Percentiles rank a stretch among this genome's conserved stretches.
Evolutionary conservation across 371 early-diverging fungal species (phyloP).

Genomic region (Mucor racemosus): DNA sequence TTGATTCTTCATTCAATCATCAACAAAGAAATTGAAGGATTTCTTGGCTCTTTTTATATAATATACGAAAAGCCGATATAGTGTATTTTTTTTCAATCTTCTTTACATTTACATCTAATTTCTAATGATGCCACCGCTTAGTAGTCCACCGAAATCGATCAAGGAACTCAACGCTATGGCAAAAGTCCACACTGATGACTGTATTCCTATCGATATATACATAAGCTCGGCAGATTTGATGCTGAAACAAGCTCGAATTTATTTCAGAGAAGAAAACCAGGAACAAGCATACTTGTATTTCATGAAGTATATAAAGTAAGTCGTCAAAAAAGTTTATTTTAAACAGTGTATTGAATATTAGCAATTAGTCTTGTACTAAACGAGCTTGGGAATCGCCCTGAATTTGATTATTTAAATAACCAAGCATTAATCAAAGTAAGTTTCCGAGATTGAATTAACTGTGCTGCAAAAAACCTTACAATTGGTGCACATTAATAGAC

Average conservation of each 20-base stretch:
- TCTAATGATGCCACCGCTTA: neutral
- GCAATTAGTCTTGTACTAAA: conserved; percentile 46
- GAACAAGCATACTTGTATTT: conserved; percentile 56
- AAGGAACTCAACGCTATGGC: conserved; percentile 47
- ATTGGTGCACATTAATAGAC: conserved; percentile 1
- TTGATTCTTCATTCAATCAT: neutral
- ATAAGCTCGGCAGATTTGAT: conserved; percentile 54
- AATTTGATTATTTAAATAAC: conserved; percentile 32
- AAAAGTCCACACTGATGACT: conserved; percentile 36
- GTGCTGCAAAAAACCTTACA: neutral
- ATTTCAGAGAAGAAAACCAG: conserved; percentile 51
- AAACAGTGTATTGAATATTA: conserved; percentile 10
- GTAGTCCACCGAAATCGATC: conserved; percentile 25
- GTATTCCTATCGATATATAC: conserved; percentile 56
- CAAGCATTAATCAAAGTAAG: conserved; percentile 7
- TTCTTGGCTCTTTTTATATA: conserved; percentile 12
- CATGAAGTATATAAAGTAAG: conserved; percentile 59
- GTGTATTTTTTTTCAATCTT: too few relatives aligned
- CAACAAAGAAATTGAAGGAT: neutral
- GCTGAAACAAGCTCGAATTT: conserved; percentile 57
- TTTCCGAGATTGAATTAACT: neutral
- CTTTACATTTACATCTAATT: too few relatives aligned
- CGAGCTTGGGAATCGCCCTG: conserved; percentile 53
- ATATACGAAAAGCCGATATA: neutral
- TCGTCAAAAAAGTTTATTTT: neutral